A percentile compares a stretch with the other conserved stretches of the same genome.
These are phyloP conservation scores for Sporothrix inflata DNA, from an alignment of 2,329 filamentous ascomycete species.

Conservation along the genomic window DNA sequence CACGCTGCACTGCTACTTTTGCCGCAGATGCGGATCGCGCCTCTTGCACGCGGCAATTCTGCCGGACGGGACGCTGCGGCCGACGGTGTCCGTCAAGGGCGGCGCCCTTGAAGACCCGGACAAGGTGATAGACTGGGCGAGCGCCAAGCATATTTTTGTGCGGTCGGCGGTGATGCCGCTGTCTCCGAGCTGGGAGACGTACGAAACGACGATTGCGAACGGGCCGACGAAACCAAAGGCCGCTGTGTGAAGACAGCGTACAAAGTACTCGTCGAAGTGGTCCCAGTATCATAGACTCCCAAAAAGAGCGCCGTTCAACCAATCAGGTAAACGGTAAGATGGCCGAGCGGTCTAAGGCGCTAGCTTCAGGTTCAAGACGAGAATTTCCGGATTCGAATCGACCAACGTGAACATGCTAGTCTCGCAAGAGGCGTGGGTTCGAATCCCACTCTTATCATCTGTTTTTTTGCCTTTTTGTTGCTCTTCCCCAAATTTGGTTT, in stretches of 20 bases:
- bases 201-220: constrained; percentile 14
- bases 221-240: neutral
- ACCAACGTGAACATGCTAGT: constrained; percentile 29
- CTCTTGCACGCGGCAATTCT: constrained; percentile 50
- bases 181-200: constrained; percentile 40
- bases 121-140: constrained; percentile 42
- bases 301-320: neutral
- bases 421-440: constrained; percentile 36
- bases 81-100: constrained; percentile 50
- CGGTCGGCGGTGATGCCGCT: constrained; percentile 51
- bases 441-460: constrained; percentile 36
- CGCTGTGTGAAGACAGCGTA: neutral
- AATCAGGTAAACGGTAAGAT: constrained; percentile 32
- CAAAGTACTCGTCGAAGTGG: neutral
- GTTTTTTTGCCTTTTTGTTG: neutral
- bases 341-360: constrained; percentile 37
- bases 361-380: constrained; percentile 33
- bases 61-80: constrained; percentile 44
- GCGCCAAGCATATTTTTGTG: constrained; percentile 51
- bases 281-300: neutral
- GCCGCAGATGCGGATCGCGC: constrained; percentile 45
- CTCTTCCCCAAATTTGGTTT: neutral
- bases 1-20: constrained; percentile 37
- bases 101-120: constrained; percentile 46
- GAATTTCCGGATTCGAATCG: constrained; percentile 23